Evolutionary conservation across 768 basidiomycete genomes (phyloP).

Genomic region (Tylopilus subfusipes): DNA sequence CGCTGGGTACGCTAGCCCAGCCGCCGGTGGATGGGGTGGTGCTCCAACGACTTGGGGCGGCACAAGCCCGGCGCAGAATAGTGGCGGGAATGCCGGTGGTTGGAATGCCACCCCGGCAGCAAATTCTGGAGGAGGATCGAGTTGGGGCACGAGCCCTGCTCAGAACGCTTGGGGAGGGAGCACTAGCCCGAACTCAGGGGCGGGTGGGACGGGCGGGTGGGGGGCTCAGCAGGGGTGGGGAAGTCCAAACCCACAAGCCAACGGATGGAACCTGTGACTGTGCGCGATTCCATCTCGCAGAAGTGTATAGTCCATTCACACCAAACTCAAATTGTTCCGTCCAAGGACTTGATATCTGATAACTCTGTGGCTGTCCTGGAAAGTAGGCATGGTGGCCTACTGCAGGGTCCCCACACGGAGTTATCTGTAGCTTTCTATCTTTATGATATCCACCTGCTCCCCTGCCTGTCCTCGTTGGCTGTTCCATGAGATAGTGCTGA

Average conservation of each 20-base stretch:
- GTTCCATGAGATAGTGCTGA: not conserved
- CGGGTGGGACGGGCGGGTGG: slow-evolving; percentile 22
- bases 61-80: slow-evolving; percentile 26
- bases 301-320: not conserved
- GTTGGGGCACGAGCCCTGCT: slow-evolving; percentile 32
- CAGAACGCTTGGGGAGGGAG: slow-evolving; percentile 38
- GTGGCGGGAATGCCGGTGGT: slow-evolving; percentile 14
- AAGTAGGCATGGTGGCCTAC: too few species aligned
- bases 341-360: not conserved
- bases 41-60: slow-evolving; percentile 17
- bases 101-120: slow-evolving; percentile 28
- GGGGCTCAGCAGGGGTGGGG: slow-evolving; percentile 45
- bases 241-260: slow-evolving; percentile 46
- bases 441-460: not conserved
- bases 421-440: not conserved
- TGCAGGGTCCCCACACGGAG: not conserved
- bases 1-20: slow-evolving; percentile 31
- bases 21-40: slow-evolving; percentile 31
- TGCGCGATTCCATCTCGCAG: not conserved
- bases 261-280: slow-evolving; percentile 49
- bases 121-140: slow-evolving; percentile 23
- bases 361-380: not conserved
- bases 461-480: not conserved
- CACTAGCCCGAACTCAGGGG: slow-evolving; percentile 29
- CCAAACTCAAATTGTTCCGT: not conserved